Evolutionary conservation across 108 stramenopile species (phyloP), one percentile per base, ranked within the genome.

Genomic region (Aurantiochytrium sp.): DNA sequence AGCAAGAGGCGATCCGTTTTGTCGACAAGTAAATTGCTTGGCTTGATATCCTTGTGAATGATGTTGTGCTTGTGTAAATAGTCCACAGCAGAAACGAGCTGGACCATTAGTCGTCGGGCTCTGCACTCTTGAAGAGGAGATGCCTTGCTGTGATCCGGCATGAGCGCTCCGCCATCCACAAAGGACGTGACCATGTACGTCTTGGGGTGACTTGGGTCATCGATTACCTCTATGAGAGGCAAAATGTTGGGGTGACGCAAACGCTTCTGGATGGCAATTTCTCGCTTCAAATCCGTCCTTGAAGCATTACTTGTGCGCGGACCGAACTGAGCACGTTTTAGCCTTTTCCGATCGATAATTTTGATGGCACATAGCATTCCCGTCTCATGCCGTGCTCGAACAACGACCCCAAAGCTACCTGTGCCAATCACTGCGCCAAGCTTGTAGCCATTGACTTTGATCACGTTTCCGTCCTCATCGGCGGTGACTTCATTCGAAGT

Each of bases 1-100:
- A 92, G 16, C 23, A 90, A 90, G 43, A 90, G 64, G 12, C 10
- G 45, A 35, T 72, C 87, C 8, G 60, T 55, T 19, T 6, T 58
- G 23, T 89, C n/a, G 21, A 60, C 55, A 6, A 92, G 87, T 4
- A 92, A 12, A 47, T 92, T 92, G 16, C 87, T 83, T 5, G 91
- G 91, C 55, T 92, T 92, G 71, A 92, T 69, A 53, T 92, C 91
- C 21, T 89, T 42, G 72, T 92, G 91, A 42, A 89, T 64, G 57
- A 92, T 89, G 12, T 87, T 87, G 5, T 88, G 23, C n/a, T 14
- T 43, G 60, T 92, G 91, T 5, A 92, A 47, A 72, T 90, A 92
- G 28, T 60, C 21, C 60, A 92, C 4, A 14, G 89, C 91, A 12
- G 87, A 47, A 28, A 92, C 44, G 14, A 92, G 89, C 43, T 92